phyloP scores from a whole-genome alignment of 2,329 filamentous ascomycete species.

The Sporothrix mexicana region DNA sequence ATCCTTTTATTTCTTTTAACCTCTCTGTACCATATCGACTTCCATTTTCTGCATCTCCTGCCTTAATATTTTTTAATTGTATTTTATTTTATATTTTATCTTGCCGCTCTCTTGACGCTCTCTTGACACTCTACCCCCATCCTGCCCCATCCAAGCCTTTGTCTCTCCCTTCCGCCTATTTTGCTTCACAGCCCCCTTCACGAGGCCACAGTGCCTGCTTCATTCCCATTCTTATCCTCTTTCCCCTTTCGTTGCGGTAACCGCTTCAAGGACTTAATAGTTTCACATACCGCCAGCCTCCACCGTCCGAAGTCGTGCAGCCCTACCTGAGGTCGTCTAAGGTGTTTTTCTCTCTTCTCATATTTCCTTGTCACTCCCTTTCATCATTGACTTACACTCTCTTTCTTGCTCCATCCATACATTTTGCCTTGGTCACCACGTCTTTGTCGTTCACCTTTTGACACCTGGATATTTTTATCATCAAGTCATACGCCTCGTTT shows the following conservation, averaged over 20 bases:
- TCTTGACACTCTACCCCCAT: background rate
- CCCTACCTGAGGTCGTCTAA: background rate
- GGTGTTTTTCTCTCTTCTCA: background rate
- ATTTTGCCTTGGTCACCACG: background rate
- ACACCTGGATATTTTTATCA: background rate
- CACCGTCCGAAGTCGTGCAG: slow-evolving; percentile 14
- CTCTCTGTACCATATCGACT: background rate
- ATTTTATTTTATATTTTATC: background rate
- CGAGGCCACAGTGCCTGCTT: slow-evolving; percentile 6
- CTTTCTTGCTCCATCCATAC: background rate
- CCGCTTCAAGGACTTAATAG: background rate
- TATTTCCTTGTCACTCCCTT: background rate
- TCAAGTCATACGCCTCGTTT: background rate
- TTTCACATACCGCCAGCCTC: slow-evolving; percentile 26
- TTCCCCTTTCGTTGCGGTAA: background rate
- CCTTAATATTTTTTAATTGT: background rate
- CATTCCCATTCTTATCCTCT: background rate
- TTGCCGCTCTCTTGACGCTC: background rate
- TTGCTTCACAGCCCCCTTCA: slow-evolving; percentile 9
- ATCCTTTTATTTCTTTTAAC: background rate
- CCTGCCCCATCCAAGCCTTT: slow-evolving; percentile 14
- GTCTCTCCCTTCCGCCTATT: slow-evolving; percentile 13
- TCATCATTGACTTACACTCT: background rate
- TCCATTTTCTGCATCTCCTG: background rate
- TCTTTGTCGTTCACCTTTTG: background rate